Evolutionary conservation across 140 eudicot species (phyloP), one percentile per base, ranked within the genome.

Genomic region (Flaveria floridana): DNA sequence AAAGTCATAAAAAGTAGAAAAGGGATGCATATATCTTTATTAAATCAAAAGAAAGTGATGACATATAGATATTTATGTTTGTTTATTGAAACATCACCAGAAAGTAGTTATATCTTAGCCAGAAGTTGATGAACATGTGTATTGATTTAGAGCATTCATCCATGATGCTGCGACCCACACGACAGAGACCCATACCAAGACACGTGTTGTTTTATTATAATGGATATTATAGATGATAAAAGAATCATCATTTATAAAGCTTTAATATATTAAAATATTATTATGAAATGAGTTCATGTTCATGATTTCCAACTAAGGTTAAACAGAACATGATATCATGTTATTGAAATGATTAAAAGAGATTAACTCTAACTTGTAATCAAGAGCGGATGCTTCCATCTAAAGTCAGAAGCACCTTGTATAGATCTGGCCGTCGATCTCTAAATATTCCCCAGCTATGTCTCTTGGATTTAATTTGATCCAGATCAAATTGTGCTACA

Each of bases 381-480:
- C 82, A 61, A 3, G 84, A 79, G 69, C 78, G 83, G 68, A 87
- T 81, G 82, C 84, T 85, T 65, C 99, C 99, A 87, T 95, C 99
- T 71, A 91, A 80, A 9, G 99, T 87, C 65, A 95, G 84, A 78
- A 95, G 99, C 78, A 91, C 97, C 88, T 91, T 89, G 87, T 95
- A 95, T 72, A 95, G 77, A 70, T 95, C 97, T 41, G 99, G 99
- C 9, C 99, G 92, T 18, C 99, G 87, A 79, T 95, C 99, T 25
- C 99, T 95, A 57, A 91, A 95, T 25, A 95, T 69, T 23, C 99
- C 99, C 99, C 99, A 95, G 66, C 99, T 83, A 57, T 82, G 81
- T 75, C 99, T 85, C 84, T 91, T 88, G 75, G 86, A 82, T 72
- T 91, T 95, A 53, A 95, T 85, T 58, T 84, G 80, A 63, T 91